Base-by-base conservation (phyloP, 345 rosid genomes). In the Sisymbrium altissimum region DNA sequence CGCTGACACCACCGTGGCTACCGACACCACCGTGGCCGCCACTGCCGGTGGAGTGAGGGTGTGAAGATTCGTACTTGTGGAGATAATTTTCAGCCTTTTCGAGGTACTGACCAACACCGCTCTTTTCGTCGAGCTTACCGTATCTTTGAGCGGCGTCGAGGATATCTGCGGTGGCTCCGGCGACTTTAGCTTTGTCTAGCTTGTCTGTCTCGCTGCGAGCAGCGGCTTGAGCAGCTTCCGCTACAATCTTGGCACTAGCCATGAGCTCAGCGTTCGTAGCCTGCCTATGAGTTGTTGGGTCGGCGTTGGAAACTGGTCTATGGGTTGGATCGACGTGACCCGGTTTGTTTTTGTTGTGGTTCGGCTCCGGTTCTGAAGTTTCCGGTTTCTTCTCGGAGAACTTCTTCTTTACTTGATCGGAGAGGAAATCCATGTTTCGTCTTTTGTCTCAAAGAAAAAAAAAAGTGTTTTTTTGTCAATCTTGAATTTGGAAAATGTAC, bases 71-170 rank as follows among this genome's bases (percentile, higher is more conserved):
- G 66, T 87, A 87, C 66, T 89, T 64, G 66, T 86, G 87, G 61
- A 92, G 89, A 70, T 89, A 89, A n/a, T 44, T 61, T 86, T 92
- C 85, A 11, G 92, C 93, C 78, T 89, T 85, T 4, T 84, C 85
- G 0, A 92, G 85, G 43, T 89, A 88, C 72, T 85, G 75, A 39
- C 96, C 97, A 30, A 71, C 56, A 39, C 74, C 57, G 19, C 87
- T 72, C 58, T 86, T 85, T 32, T 85, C 85, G 23, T 91, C 91
- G 10, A 92, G 79, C 74, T 92, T 89, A 5, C 95, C 95, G 21
- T 87, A 91, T 32, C 82, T 82, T 6, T 81, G 71, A 54, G 91
- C 95, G 5, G 89, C 95, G 43, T 33, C 83, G 1, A 91, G 70
- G 48, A 89, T 81, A 75, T 89, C 84, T 0, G 73, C 88, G 13